Conservation (phyloP, 2,329 filamentous ascomycete species). For the Stenocarpella maydis region DNA sequence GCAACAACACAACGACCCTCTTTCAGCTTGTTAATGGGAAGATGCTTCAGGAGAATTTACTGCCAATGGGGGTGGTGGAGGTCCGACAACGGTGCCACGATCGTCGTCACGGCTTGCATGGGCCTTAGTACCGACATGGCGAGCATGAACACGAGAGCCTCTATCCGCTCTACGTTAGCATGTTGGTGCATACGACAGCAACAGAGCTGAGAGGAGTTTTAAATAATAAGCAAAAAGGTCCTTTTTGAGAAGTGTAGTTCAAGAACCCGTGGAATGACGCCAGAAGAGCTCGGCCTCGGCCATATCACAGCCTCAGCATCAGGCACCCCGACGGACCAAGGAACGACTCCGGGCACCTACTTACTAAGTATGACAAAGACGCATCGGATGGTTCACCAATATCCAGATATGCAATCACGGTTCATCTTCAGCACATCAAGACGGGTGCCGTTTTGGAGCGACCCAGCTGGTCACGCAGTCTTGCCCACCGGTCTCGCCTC, state of each 20-base stretch:
- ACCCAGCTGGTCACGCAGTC: not conserved
- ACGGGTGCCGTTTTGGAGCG: not conserved
- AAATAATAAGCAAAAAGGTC: not conserved
- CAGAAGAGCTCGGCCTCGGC: not conserved
- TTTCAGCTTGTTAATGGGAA: not conserved
- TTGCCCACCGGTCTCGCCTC: not conserved
- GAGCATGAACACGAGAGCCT: not conserved
- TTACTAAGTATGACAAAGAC: too few species aligned
- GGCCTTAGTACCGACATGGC: not conserved
- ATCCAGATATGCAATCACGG: too few species aligned
- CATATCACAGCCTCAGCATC: not conserved
- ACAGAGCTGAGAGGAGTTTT: too few species aligned
- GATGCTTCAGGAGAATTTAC: not conserved
- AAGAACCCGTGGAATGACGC: not conserved
- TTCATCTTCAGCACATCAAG: not conserved
- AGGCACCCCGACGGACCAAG: not conserved
- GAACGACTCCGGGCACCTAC: not conserved
- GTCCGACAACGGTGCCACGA: not conserved
- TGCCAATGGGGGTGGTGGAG: not conserved
- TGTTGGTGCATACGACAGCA: not conserved
- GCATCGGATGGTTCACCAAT: not conserved
- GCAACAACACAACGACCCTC: too few species aligned
- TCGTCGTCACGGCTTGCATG: not conserved
- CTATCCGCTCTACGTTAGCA: not conserved
- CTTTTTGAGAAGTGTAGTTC: too few species aligned